phyloP scores from a whole-genome alignment of 192 early-diverging fungal species.

The Dispira parvispora region DNA sequence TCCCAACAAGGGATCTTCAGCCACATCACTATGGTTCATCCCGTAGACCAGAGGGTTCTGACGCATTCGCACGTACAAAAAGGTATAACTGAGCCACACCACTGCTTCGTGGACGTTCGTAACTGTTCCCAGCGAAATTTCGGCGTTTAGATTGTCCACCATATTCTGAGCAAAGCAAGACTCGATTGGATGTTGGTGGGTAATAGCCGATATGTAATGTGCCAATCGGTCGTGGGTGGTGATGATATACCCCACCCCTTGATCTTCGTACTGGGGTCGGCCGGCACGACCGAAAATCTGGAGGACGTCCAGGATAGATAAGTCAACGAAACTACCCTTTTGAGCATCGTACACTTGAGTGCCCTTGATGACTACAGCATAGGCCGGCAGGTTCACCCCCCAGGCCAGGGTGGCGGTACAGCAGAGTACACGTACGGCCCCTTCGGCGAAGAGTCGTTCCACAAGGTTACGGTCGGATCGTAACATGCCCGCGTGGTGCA shows the following conservation, averaged over 20 bases:
- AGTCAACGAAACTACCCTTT: conserved; percentile 84
- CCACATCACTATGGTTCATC: conserved; percentile 52
- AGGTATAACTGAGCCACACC: conserved; percentile 95
- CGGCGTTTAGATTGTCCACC: conserved; percentile 94
- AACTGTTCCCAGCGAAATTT: conserved; percentile 88
- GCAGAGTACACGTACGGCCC: conserved; percentile 62
- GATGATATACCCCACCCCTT: conserved; percentile 87
- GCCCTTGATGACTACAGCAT: conserved; percentile 96
- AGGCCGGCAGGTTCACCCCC: conserved; percentile 98
- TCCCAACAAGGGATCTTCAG: conserved; percentile 63
- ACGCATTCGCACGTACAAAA: conserved; percentile 88
- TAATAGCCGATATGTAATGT: conserved; percentile 89
- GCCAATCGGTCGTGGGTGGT: conserved; percentile 84
- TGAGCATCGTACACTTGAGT: conserved; percentile 90
- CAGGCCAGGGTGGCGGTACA: conserved; percentile 98
- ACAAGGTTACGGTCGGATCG: conserved; percentile 69
- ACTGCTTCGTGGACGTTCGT: conserved; percentile 91
- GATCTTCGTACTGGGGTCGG: conserved; percentile 78
- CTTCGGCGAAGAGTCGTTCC: conserved; percentile 82
- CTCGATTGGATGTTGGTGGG: conserved; percentile 95
- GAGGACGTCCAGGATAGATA: conserved; percentile 95
- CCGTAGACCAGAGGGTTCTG: conserved; percentile 93
- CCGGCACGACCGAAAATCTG: conserved; percentile 99
- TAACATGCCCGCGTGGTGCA: conserved; percentile 96
- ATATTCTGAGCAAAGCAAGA: conserved; percentile 71